Evolutionary conservation across 1,284 basidiomycete genomes (phyloP).

Genomic region (Cutaneotrichosporon cavernicola): DNA sequence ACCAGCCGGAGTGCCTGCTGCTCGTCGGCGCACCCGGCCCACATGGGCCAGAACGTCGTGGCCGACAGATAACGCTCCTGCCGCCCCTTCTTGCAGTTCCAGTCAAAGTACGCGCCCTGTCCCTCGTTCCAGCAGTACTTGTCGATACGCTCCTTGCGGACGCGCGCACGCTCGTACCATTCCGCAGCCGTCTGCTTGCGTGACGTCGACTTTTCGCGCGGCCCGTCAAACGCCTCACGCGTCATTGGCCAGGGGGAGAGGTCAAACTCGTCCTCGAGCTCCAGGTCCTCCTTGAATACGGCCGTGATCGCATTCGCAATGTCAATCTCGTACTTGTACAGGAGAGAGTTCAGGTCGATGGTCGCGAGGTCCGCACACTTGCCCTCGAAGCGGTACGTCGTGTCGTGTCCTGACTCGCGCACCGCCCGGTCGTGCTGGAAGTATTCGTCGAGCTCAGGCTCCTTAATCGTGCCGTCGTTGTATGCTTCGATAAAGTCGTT

Average conservation of each 20-base stretch:
- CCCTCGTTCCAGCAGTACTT: conserved; percentile 96
- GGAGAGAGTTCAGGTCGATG: conserved; percentile 84
- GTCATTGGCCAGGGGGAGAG: conserved; percentile 88
- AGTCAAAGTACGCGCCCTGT: conserved; percentile 92
- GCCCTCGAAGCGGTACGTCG: conserved; percentile 94
- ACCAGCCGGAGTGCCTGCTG: conserved; percentile 90
- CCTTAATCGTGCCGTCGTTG: conserved; percentile 77
- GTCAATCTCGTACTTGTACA: conserved; percentile 89
- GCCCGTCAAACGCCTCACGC: conserved; percentile 64
- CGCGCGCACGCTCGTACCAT: conserved; percentile 85
- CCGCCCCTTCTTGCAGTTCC: conserved; percentile 84
- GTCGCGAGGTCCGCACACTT: conserved; percentile 89
- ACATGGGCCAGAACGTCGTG: conserved; percentile 92
- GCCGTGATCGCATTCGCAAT: conserved; percentile 91
- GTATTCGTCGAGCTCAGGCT: conserved; percentile 92
- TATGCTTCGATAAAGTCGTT: conserved; percentile 97
- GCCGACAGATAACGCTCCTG: conserved; percentile 94
- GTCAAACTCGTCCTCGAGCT: conserved; percentile 86
- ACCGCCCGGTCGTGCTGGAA: conserved; percentile 95
- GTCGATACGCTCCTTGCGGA: conserved; percentile 80
- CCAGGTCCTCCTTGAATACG: conserved; percentile 86
- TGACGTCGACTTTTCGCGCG: conserved; percentile 64
- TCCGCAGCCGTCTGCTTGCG: conserved; percentile 71
- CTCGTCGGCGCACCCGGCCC: conserved; percentile 95
- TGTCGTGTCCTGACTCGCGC: conserved; percentile 94